phyloP scores from a whole-genome alignment of 352 stramenopile species.

The Blastocystis sp. region DNA sequence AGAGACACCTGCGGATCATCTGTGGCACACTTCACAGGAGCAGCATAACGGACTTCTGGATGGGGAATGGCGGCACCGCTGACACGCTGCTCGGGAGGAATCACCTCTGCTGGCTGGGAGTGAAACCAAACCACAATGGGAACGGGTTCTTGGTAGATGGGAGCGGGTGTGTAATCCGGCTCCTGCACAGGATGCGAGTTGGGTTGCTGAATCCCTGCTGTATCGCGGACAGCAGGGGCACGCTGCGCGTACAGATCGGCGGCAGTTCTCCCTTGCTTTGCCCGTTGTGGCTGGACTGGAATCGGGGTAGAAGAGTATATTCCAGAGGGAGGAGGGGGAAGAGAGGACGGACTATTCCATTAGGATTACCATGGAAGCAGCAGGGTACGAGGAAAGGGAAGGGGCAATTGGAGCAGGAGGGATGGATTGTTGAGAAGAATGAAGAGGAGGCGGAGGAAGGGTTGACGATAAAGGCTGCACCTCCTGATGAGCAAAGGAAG shows the following conservation, averaged over 20 bases:
- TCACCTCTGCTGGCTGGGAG: background rate
- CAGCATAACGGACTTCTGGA: constrained; percentile 2
- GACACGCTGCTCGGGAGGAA: constrained; percentile 55
- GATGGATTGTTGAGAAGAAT: background rate
- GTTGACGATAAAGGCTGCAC: background rate
- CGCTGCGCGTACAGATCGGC: constrained; percentile 44
- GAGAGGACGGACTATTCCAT: background rate
- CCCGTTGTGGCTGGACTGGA: background rate
- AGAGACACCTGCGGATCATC: constrained; percentile 21
- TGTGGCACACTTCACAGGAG: constrained; percentile 15
- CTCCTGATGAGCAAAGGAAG: background rate
- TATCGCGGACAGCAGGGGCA: background rate
- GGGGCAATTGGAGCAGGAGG: constrained; percentile 8
- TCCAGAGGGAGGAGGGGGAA: constrained; percentile 12
- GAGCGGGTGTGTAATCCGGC: constrained; percentile 19
- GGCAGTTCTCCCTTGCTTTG: constrained; percentile 25
- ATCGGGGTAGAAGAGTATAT: background rate
- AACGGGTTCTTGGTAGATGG: constrained; percentile 60
- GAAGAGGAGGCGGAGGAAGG: background rate
- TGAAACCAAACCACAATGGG: background rate
- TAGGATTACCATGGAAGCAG: background rate
- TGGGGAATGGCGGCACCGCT: constrained; percentile 5
- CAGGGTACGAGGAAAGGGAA: background rate
- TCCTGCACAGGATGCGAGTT: background rate
- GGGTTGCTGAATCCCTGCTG: background rate